Conservation (phyloP, 2,329 filamentous ascomycete genomes). For the Colletotrichum cereale region DNA sequence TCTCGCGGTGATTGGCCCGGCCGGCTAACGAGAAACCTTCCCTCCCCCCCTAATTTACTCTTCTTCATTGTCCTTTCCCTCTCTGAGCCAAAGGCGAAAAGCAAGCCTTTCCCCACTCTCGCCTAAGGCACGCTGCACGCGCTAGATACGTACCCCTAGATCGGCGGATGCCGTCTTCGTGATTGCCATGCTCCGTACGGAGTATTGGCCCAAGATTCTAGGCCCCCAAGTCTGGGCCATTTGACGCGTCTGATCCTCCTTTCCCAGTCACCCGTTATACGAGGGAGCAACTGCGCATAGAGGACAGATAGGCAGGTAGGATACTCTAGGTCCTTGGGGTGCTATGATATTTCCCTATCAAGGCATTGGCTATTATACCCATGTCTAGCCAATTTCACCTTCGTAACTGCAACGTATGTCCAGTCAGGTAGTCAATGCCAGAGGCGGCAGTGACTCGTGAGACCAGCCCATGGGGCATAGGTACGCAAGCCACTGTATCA, state of each 20-base stretch:
- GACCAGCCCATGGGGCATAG: not conserved
- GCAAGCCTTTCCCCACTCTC: constrained; percentile 34
- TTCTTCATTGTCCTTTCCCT: constrained; percentile 38
- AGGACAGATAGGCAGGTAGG: not conserved
- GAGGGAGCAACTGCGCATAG: not conserved
- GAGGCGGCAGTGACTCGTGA: constrained; percentile 3
- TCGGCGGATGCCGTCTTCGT: constrained; percentile 32
- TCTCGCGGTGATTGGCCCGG: constrained; percentile 30
- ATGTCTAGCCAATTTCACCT: not conserved
- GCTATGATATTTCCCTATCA: not conserved
- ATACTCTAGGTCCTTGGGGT: too few species aligned
- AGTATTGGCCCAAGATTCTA: constrained; percentile 34
- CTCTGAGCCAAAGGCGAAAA: constrained; percentile 34
- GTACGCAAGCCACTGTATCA: constrained; percentile 21
- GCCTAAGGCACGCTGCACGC: constrained; percentile 21
- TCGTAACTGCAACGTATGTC: not conserved
- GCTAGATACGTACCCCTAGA: constrained; percentile 30
- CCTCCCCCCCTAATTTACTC: constrained; percentile 17
- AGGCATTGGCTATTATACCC: not conserved
- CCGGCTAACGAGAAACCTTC: constrained; percentile 34
- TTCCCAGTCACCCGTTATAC: not conserved
- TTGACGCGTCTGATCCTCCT: constrained; percentile 18
- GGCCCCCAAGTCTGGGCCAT: constrained; percentile 18
- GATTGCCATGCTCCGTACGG: constrained; percentile 29
- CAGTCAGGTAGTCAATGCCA: constrained; percentile 1